Percentiles rank a stretch among this genome's conserved stretches.
phyloP scores from a whole-genome alignment of 192 early-diverging fungal genomes.

The Diversispora epigaea region DNA sequence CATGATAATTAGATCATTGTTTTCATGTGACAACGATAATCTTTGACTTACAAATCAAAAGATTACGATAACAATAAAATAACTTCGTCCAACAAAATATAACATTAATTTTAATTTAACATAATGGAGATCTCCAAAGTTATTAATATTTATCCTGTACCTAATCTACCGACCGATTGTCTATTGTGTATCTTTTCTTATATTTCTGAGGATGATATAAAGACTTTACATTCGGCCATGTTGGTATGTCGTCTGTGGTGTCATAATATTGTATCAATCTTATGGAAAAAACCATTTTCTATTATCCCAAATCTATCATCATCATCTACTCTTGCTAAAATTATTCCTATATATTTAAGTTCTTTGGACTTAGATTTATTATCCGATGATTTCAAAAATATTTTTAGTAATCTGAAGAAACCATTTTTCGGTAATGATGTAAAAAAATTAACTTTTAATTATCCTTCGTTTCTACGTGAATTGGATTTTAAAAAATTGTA shows the following conservation, averaged over 20 bases:
- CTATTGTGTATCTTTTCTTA: constrained; percentile 11
- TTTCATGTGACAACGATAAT: too few species aligned
- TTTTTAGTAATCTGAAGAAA: not conserved
- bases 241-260: constrained; percentile 23
- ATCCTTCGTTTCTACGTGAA: constrained; percentile 13
- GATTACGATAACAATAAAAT: too few species aligned
- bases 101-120: too few species aligned
- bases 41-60: too few species aligned
- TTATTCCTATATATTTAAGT: constrained; percentile 11
- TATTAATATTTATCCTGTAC: not conserved
- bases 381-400: not conserved
- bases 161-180: constrained; percentile 21
- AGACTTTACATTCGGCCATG: constrained; percentile 2
- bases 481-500: constrained; percentile 26
- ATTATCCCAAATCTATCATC: not conserved
- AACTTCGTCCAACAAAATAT: too few species aligned
- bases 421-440: not conserved
- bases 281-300: constrained; percentile 29
- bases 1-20: too few species aligned
- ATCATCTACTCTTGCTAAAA: not conserved
- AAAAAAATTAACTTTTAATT: not conserved
- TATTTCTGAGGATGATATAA: constrained; percentile 23
- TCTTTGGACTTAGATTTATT: not conserved
- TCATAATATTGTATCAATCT: not conserved
- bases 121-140: too few species aligned